A percentile compares a stretch with the other conserved stretches of the same genome.
phyloP scores from a whole-genome alignment of 805 yeast genomes.

The Blastobotrys terrestris region DNA sequence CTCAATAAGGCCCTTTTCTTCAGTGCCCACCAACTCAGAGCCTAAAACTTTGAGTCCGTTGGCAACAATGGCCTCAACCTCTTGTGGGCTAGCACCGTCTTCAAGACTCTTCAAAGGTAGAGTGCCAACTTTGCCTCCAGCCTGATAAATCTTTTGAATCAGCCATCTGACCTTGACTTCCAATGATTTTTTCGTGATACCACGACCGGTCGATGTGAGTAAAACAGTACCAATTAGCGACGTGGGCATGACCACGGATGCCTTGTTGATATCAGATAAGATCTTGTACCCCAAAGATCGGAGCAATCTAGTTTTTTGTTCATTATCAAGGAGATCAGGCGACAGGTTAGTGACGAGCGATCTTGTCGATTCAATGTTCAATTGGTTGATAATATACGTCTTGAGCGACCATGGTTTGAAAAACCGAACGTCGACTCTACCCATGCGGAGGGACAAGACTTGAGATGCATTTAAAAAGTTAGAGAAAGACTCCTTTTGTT shows the following conservation, averaged over 20 bases:
- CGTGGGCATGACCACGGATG: constrained; percentile 47
- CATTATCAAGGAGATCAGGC: constrained; percentile 1
- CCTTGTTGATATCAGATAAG: constrained; percentile 46
- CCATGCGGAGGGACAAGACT: constrained; percentile 31
- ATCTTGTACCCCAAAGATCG: constrained; percentile 50
- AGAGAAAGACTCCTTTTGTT: constrained; percentile 45
- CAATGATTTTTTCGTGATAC: constrained; percentile 33
- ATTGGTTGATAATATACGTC: constrained; percentile 28
- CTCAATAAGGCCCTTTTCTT: constrained; percentile 31
- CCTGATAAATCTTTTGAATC: constrained; percentile 28
- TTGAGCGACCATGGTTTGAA: constrained; percentile 38
- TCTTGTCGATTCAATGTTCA: constrained; percentile 13
- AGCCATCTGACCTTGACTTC: constrained; percentile 33
- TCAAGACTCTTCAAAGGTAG: constrained; percentile 14
- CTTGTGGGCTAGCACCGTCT: constrained; percentile 14
- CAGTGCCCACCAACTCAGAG: constrained; percentile 30
- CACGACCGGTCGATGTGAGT: constrained; percentile 35
- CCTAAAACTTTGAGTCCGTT: constrained; percentile 37
- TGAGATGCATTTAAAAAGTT: constrained; percentile 32
- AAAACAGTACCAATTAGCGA: constrained; percentile 45
- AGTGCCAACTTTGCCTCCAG: constrained; percentile 37
- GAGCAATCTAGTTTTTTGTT: constrained; percentile 26
- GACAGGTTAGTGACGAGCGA: constrained; percentile 8
- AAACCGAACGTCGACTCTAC: constrained; percentile 37
- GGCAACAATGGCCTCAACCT: constrained; percentile 31